These are phyloP conservation scores for Austroboletus rostrupii DNA, from an alignment of 1,284 basidiomycete genomes.

Conservation along the genomic window DNA sequence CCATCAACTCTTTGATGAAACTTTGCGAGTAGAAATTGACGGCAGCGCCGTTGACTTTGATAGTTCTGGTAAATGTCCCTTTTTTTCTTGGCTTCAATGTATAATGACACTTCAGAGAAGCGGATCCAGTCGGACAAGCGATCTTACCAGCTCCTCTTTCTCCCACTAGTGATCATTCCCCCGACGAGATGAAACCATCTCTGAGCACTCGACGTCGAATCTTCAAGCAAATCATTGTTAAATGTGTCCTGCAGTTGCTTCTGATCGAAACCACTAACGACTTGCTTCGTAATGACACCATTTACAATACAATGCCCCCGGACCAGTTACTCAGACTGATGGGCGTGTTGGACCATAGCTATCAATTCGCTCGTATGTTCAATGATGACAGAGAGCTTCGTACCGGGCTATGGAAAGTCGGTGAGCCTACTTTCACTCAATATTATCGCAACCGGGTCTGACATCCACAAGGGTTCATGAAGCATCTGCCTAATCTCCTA, in stretches of 20 bases:
- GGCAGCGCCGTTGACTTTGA: conserved; percentile 56
- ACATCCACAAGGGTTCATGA: conserved; percentile 85
- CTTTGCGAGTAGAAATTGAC: conserved; percentile 77
- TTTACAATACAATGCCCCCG: conserved; percentile 93
- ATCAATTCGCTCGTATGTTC: conserved; percentile 95
- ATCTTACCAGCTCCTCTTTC: conserved; percentile 80
- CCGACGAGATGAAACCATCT: conserved; percentile 46
- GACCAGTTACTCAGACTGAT: conserved; percentile 90
- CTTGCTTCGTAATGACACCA: conserved; percentile 85
- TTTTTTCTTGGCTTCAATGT: not conserved
- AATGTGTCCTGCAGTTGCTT: conserved; percentile 96
- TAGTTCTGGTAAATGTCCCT: conserved; percentile 38
- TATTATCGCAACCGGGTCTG: not conserved
- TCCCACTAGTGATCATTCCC: conserved; percentile 53
- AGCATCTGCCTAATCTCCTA: conserved; percentile 94
- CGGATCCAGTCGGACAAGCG: conserved; percentile 59
- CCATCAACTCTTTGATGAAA: conserved; percentile 94
- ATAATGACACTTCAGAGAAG: conserved; percentile 10
- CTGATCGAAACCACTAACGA: conserved; percentile 98
- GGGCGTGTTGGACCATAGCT: conserved; percentile 93
- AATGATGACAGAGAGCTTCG: conserved; percentile 98
- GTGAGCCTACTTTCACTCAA: conserved; percentile 46
- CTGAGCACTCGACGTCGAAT: conserved; percentile 78
- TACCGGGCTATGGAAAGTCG: conserved; percentile 98
- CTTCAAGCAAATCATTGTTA: conserved; percentile 99